Evolutionary conservation across 768 basidiomycete genomes (phyloP).

Genomic region (Agaricus subrufescens): DNA sequence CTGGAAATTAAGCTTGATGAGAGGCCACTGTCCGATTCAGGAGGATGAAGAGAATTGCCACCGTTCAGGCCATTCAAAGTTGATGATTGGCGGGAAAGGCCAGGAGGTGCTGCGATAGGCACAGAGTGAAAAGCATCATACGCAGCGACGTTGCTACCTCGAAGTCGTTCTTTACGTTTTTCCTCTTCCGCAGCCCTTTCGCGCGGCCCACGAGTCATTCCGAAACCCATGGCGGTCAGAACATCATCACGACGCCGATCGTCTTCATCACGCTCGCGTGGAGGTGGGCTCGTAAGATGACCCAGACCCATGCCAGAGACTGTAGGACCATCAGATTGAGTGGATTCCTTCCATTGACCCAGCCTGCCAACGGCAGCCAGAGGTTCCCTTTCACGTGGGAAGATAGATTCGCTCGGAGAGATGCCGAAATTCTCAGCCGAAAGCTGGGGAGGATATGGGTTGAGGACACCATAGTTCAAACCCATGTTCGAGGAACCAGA

Average conservation of each 20-base stretch:
- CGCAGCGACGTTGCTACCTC: slow-evolving; percentile 40
- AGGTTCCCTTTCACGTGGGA: slow-evolving; percentile 12
- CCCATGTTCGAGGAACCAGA: not conserved
- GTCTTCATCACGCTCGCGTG: slow-evolving; percentile 32
- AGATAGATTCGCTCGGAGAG: slow-evolving; percentile 6
- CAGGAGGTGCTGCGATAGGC: slow-evolving; percentile 18
- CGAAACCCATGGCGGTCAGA: slow-evolving; percentile 35
- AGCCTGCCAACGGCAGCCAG: slow-evolving; percentile 11
- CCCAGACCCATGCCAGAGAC: slow-evolving; percentile 7
- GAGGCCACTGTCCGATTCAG: slow-evolving; percentile 13
- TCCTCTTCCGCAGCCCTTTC: slow-evolving; percentile 64
- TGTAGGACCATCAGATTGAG: slow-evolving; percentile 11
- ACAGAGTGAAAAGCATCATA: slow-evolving; percentile 81
- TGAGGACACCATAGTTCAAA: slow-evolving; percentile 1
- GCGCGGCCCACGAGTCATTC: slow-evolving; percentile 44
- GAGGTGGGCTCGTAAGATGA: slow-evolving; percentile 7
- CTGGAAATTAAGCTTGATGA: slow-evolving; percentile 17
- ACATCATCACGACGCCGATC: slow-evolving; percentile 40
- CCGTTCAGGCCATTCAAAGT: slow-evolving; percentile 18
- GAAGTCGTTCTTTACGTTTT: slow-evolving; percentile 49
- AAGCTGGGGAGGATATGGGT: not conserved
- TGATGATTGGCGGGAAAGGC: slow-evolving; percentile 35
- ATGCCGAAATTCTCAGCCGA: slow-evolving; percentile 4
- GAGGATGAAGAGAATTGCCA: slow-evolving; percentile 13
- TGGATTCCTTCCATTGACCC: slow-evolving; percentile 11